Base-by-base conservation (phyloP, 768 basidiomycete species). In the Daedaleopsis sinensis region DNA sequence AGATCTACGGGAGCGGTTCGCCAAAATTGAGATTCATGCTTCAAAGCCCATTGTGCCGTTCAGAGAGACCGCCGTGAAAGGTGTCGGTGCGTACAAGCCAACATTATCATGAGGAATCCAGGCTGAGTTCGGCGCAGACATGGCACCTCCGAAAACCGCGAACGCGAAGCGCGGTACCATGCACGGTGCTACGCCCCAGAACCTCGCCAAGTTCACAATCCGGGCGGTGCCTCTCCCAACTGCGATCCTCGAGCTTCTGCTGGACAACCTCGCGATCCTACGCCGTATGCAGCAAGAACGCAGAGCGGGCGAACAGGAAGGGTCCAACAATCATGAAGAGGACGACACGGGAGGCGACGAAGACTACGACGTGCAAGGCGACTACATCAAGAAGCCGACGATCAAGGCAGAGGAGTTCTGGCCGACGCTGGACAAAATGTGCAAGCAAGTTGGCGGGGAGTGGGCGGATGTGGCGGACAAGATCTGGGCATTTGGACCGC, bases 11-110 rank as follows among this genome's bases (percentile, higher is more conserved):
- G 97, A 98, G 72, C 83, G 97, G 38, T 98, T 98, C 73, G 96
- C 97, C 2, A 84, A 87, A 61, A 87, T 98, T 37, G 93, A 93
- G 50, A 95, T 99, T 35, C 94, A 95, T 67, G 88, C 90, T 1
- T 98, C 96, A 1, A 88, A 94, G 67, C 95, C 96, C 0, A 98
- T 98, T 59, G 97, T 99, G 3, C 97, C 97, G 12, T 99, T 98
- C 79, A 84, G 97, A 43, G 97, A 98, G 75, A 98, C 97, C 0
- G 92, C 93, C 0, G 84, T 96, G 15, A 90, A 86, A 67, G 93
- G 81, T 3, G 70, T 80, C 67, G 94, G 94, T 92, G 70, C 24
- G 70, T 67, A 63, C 42, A 35, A 10, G 18, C 9, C n/a, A n/a
- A n/a, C 9, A 19, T 15, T 23, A 9, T n/a, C 13, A 7, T 5